A percentile compares a stretch with the other conserved stretches of the same genome.
phyloP scores from a whole-genome alignment of 495 filamentous ascomycete genomes.

The Neurospora sp. region DNA sequence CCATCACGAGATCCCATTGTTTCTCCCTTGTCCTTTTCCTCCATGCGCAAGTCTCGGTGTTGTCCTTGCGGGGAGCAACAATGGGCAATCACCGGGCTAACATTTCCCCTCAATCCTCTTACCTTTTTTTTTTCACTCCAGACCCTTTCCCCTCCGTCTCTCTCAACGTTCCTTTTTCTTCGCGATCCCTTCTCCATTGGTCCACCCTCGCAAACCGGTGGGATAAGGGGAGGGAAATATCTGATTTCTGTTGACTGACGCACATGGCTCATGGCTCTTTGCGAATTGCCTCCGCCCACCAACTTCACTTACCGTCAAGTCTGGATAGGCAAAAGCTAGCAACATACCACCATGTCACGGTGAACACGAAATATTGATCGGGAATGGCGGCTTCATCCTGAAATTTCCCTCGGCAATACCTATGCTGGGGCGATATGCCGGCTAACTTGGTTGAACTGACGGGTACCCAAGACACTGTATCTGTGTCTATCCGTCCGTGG shows the following conservation, averaged over 20 bases:
- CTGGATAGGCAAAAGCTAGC: background rate
- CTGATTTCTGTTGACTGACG: background rate
- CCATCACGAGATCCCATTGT: background rate
- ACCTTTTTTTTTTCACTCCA: background rate
- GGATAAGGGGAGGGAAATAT: background rate
- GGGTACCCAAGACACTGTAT: background rate
- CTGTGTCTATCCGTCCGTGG: background rate
- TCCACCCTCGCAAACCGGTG: background rate
- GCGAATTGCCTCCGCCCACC: background rate
- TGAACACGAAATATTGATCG: background rate
- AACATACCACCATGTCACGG: background rate
- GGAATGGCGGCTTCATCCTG: background rate
- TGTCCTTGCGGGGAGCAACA: background rate
- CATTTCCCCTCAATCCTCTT: background rate
- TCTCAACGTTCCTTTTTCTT: background rate
- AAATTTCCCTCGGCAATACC: background rate
- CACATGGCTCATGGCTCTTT: background rate
- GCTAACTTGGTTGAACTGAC: background rate
- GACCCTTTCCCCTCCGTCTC: background rate
- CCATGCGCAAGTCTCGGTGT: background rate
- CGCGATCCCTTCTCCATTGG: background rate
- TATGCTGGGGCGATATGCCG: background rate
- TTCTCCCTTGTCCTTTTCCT: background rate
- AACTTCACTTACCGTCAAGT: background rate
- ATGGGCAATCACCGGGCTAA: background rate